A percentile compares a stretch with the other conserved stretches of the same genome.
Evolutionary conservation across 495 filamentous ascomycete species (phyloP).

Genomic region (Trypethelium eluteriae): DNA sequence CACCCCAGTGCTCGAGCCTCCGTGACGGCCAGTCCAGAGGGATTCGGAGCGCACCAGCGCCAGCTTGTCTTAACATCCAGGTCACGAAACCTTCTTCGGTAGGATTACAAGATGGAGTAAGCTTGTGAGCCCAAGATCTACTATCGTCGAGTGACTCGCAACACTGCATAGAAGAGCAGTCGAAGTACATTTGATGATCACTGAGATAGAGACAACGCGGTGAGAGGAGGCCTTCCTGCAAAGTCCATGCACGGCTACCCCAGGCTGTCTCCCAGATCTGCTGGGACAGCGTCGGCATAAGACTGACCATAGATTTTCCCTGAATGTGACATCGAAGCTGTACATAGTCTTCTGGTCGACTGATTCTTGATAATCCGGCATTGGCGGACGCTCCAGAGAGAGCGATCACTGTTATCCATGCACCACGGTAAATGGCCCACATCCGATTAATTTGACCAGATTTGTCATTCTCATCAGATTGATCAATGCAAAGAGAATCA

Average conservation of each 20-base stretch:
- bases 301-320: background rate
- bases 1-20: background rate
- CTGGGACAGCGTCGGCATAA: background rate
- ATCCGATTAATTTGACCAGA: background rate
- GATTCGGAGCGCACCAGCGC: background rate
- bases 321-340: background rate
- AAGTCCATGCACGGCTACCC: constrained; percentile 7
- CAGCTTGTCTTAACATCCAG: background rate
- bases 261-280: background rate
- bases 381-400: background rate
- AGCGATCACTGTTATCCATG: constrained; percentile 10
- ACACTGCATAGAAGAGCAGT: constrained; percentile 11
- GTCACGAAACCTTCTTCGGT: background rate
- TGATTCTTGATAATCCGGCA: constrained; percentile 3
- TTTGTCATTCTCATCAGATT: constrained; percentile 5
- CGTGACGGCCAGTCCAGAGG: background rate
- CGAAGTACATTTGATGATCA: background rate
- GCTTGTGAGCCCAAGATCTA: background rate
- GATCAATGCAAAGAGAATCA: constrained; percentile 11
- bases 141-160: constrained; percentile 8
- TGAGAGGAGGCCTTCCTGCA: constrained; percentile 7
- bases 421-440: constrained; percentile 6
- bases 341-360: background rate
- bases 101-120: background rate
- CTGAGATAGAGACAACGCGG: constrained; percentile 9